phyloP scores from a whole-genome alignment of 495 filamentous ascomycete species.

The Aspergillus indologenus region DNA sequence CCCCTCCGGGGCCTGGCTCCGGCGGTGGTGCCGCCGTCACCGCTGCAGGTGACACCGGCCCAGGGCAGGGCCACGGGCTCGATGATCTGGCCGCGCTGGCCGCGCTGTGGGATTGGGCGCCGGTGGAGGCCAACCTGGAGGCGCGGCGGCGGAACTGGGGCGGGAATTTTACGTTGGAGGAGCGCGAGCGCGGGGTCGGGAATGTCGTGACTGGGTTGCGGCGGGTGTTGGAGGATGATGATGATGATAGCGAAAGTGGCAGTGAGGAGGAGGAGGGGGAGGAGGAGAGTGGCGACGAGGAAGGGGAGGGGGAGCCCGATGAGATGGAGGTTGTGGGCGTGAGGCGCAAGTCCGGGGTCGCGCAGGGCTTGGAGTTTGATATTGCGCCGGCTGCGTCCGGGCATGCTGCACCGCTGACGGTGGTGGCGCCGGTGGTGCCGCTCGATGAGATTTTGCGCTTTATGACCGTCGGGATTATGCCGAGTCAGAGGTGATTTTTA shows the following conservation, averaged over 20 bases:
- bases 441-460: constrained; percentile 54
- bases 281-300: constrained; percentile 8
- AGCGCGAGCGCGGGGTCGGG: constrained; percentile 61
- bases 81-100: constrained; percentile 26
- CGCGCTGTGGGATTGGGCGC: constrained; percentile 51
- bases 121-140: constrained; percentile 49
- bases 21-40: constrained; percentile 21
- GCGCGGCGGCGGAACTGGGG: constrained; percentile 50
- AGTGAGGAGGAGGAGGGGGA: constrained; percentile 41
- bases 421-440: constrained; percentile 36
- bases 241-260: constrained; percentile 51
- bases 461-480: constrained; percentile 50
- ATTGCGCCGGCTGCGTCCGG: constrained; percentile 32
- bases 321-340: constrained; percentile 46
- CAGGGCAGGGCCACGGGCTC: too few relatives aligned
- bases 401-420: constrained; percentile 20
- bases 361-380: constrained; percentile 39
- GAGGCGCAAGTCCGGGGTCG: constrained; percentile 33
- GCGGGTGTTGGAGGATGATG: constrained; percentile 54
- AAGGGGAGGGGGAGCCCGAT: constrained; percentile 56
- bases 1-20: too few relatives aligned
- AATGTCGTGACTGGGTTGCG: constrained; percentile 68
- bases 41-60: background rate
- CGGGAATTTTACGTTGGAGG: constrained; percentile 67
- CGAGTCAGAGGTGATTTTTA: constrained; percentile 23